These are phyloP conservation scores for Apiotrichum montevideense DNA, from an alignment of 1,284 basidiomycete genomes.

Conservation along the genomic window DNA sequence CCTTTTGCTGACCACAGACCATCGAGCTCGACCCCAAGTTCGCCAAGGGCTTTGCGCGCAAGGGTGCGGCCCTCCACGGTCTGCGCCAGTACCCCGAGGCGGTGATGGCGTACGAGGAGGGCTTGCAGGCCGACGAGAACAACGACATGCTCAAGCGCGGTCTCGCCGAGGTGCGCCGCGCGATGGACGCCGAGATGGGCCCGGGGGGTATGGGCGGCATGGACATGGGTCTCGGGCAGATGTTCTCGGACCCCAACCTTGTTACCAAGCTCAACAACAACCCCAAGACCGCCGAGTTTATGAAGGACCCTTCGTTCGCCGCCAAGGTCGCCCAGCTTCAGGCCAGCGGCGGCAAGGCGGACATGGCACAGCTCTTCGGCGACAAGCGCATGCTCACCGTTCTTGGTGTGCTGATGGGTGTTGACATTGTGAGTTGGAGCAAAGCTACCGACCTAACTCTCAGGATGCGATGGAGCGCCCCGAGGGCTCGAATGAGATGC, in stretches of 20 bases:
- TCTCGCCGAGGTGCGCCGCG: slow-evolving; percentile 75
- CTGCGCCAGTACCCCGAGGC: slow-evolving; percentile 72
- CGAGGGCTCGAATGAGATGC: slow-evolving; percentile 75
- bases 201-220: slow-evolving; percentile 35
- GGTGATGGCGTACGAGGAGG: slow-evolving; percentile 59
- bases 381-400: slow-evolving; percentile 89
- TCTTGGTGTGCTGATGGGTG: slow-evolving; percentile 85
- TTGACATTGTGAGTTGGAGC: slow-evolving; percentile 60
- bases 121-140: slow-evolving; percentile 69
- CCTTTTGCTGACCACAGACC: slow-evolving; percentile 29
- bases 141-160: slow-evolving; percentile 78
- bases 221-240: slow-evolving; percentile 59
- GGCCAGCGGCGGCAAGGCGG: slow-evolving; percentile 37
- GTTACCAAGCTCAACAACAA: slow-evolving; percentile 76
- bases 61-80: slow-evolving; percentile 92
- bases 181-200: slow-evolving; percentile 45
- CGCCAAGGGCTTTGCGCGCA: slow-evolving; percentile 86
- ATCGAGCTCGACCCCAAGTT: slow-evolving; percentile 75
- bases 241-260: slow-evolving; percentile 81
- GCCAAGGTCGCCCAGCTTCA: slow-evolving; percentile 53
- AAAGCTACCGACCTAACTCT: background rate
- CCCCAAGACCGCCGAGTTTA: slow-evolving; percentile 74
- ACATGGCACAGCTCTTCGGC: slow-evolving; percentile 52
- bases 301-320: slow-evolving; percentile 75
- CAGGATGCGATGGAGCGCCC: slow-evolving; percentile 68